A percentile compares a stretch with the other conserved stretches of the same genome.
Evolutionary conservation across 78 protist species (phyloP).

Genomic region (Chrysochromulina parva): DNA sequence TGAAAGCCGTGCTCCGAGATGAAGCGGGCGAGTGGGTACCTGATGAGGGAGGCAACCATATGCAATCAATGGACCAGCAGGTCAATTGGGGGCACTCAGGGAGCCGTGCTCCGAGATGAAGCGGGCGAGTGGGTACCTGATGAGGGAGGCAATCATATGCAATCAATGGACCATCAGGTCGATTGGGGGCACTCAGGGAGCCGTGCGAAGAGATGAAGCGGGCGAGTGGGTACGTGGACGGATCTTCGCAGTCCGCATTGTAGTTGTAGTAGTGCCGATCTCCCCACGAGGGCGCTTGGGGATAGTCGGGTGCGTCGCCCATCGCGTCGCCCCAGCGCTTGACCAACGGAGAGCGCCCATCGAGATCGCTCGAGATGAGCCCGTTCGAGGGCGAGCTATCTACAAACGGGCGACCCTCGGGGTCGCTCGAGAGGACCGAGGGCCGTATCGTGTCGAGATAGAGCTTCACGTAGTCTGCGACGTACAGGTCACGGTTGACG

Average conservation of each 20-base stretch:
- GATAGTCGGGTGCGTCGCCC: background rate
- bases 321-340: background rate
- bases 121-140: background rate
- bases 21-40: background rate
- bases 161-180: too few species aligned
- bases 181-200: too few species aligned
- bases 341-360: background rate
- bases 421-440: conserved; percentile 1
- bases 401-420: background rate
- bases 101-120: conserved; percentile 65
- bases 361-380: background rate
- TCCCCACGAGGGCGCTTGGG: conserved; percentile 23
- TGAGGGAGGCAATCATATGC: too few species aligned
- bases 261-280: conserved; percentile 56
- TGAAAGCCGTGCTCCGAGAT: conserved; percentile 85
- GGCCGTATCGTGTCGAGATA: background rate
- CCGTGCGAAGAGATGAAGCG: conserved; percentile 64
- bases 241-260: background rate
- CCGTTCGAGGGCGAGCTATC: background rate
- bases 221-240: background rate
- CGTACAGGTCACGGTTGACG: conserved; percentile 25
- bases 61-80: too few species aligned
- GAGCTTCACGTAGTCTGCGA: background rate
- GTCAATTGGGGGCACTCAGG: too few species aligned
- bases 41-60: too few species aligned